Evolutionary conservation across 1,284 basidiomycete genomes (phyloP).

Genomic region (Athelia psychrophila): DNA sequence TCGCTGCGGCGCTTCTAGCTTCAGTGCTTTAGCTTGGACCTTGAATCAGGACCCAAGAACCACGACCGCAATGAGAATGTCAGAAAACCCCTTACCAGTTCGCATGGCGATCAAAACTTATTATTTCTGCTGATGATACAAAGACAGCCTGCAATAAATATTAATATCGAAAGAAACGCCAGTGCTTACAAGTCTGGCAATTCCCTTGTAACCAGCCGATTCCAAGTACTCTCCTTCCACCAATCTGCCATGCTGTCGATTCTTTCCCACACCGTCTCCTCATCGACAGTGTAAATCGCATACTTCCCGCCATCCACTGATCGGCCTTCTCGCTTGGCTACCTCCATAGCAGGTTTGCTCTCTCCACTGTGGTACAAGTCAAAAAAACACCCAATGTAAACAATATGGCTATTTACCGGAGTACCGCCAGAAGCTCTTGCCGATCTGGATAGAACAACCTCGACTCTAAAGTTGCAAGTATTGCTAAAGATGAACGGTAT

Average conservation of each 20-base stretch:
- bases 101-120: too few species aligned
- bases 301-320: slow-evolving; percentile 74
- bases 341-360: slow-evolving; percentile 81
- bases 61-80: too few species aligned
- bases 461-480: slow-evolving; percentile 84
- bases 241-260: slow-evolving; percentile 82
- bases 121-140: not conserved
- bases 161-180: not conserved
- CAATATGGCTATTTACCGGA: slow-evolving; percentile 47
- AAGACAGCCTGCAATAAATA: not conserved
- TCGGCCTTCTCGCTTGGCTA: slow-evolving; percentile 64
- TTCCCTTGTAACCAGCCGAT: slow-evolving; percentile 79
- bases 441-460: slow-evolving; percentile 84
- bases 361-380: slow-evolving; percentile 52
- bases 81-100: too few species aligned
- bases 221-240: slow-evolving; percentile 94
- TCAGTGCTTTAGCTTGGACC: too few species aligned
- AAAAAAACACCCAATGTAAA: not conserved
- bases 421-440: slow-evolving; percentile 69
- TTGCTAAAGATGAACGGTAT: slow-evolving; percentile 79
- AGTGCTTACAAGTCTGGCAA: slow-evolving; percentile 71
- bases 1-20: too few species aligned
- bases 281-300: slow-evolving; percentile 84
- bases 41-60: too few species aligned
- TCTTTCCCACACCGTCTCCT: slow-evolving; percentile 78